Percentiles rank a stretch among this genome's conserved stretches.
These are phyloP conservation scores for Debaryomyces robertsiae DNA, from an alignment of 1,139 yeast genomes.

Conservation along the genomic window DNA sequence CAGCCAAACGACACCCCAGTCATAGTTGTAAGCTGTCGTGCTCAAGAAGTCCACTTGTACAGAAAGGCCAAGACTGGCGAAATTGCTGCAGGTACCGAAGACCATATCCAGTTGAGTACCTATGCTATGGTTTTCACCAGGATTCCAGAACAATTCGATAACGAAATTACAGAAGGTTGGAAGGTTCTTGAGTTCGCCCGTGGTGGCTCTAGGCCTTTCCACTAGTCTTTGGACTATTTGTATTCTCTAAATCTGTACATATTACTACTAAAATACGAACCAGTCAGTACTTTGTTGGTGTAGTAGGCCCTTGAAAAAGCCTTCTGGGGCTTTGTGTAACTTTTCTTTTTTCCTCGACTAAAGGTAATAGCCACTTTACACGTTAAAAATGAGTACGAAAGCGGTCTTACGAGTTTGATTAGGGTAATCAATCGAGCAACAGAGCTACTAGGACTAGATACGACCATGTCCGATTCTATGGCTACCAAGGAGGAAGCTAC, in stretches of 20 bases:
- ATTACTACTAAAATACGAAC: not conserved
- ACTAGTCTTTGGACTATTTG: constrained; percentile 35
- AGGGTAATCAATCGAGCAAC: constrained; percentile 6
- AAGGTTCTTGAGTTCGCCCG: constrained; percentile 92
- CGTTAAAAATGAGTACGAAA: constrained; percentile 4
- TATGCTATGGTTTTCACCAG: constrained; percentile 97
- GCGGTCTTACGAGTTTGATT: constrained; percentile 3
- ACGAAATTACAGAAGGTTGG: constrained; percentile 96
- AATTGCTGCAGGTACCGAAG: constrained; percentile 94
- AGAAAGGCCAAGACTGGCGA: constrained; percentile 91
- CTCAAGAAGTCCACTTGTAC: constrained; percentile 91
- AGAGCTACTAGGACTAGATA: not conserved
- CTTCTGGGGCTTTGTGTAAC: constrained; percentile 5
- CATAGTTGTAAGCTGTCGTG: constrained; percentile 91
- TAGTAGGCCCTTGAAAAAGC: no score
- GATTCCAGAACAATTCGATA: constrained; percentile 87
- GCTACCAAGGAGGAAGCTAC: constrained; percentile 67
- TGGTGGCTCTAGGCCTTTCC: constrained; percentile 90
- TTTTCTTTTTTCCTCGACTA: not conserved
- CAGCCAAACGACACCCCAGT: constrained; percentile 95
- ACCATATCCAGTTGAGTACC: constrained; percentile 87
- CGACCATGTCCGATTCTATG: constrained; percentile 50
- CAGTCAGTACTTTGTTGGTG: no score
- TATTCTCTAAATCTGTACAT: constrained; percentile 10
- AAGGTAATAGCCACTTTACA: constrained; percentile 3